These are phyloP conservation scores for Cercospora nicotianae DNA, from an alignment of 2,329 filamentous ascomycete species.

Conservation along the genomic window DNA sequence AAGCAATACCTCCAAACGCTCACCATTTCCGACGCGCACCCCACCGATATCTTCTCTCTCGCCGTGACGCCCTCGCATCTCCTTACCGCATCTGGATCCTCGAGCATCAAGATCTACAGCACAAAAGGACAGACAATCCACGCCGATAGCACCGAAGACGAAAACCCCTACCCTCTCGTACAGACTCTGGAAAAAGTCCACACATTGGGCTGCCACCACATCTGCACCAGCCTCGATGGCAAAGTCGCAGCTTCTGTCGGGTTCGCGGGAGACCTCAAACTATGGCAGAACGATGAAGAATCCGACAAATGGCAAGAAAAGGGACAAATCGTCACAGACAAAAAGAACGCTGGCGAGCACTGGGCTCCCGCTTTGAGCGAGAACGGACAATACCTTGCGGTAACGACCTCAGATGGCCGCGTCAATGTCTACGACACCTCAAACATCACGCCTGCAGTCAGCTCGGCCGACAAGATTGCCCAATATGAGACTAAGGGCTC, in stretches of 20 bases:
- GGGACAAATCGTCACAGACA: constrained; percentile 38
- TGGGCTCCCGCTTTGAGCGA: constrained; percentile 88
- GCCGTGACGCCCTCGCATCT: constrained; percentile 50
- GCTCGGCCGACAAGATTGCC: constrained; percentile 60
- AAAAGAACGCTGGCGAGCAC: constrained; percentile 64
- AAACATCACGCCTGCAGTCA: constrained; percentile 35
- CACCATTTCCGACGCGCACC: constrained; percentile 69
- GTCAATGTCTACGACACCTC: constrained; percentile 81
- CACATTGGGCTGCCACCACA: constrained; percentile 86
- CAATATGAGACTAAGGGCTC: constrained; percentile 91
- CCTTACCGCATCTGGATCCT: constrained; percentile 81
- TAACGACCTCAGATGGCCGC: constrained; percentile 81
- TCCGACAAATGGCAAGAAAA: constrained; percentile 54
- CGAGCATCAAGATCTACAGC: constrained; percentile 76
- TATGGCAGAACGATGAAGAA: constrained; percentile 65
- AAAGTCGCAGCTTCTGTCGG: constrained; percentile 77
- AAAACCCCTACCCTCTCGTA: constrained; percentile 64
- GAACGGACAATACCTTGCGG: constrained; percentile 81
- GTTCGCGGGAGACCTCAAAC: constrained; percentile 83
- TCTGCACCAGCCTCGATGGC: constrained; percentile 70
- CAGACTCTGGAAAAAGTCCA: constrained; percentile 82
- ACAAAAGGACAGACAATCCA: constrained; percentile 52
- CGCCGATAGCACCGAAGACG: constrained; percentile 49
- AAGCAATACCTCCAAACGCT: constrained; percentile 97
- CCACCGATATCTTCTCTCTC: constrained; percentile 41